Conservation (phyloP, 2,329 filamentous ascomycete genomes). For the Colletotrichum navitas region DNA sequence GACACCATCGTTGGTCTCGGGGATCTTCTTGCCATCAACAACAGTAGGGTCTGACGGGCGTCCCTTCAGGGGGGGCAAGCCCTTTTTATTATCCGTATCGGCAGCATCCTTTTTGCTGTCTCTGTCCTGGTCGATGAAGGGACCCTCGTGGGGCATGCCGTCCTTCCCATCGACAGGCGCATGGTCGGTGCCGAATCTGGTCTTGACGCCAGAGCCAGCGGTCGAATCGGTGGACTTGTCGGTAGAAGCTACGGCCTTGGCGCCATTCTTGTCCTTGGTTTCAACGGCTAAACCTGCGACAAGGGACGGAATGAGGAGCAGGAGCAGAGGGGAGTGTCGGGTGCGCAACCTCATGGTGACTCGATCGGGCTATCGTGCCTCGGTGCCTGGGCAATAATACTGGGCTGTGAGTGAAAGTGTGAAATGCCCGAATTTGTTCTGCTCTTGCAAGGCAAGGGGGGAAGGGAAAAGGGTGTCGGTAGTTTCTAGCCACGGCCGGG, state of each 20-base stretch:
- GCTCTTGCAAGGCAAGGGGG: constrained; percentile 33
- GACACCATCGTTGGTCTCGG: constrained; percentile 80
- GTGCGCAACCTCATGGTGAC: constrained; percentile 71
- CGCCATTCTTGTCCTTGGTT: constrained; percentile 43
- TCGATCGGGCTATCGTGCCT: constrained; percentile 25
- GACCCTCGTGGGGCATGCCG: constrained; percentile 92
- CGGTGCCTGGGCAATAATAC: constrained; percentile 9
- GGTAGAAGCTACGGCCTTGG: constrained; percentile 46
- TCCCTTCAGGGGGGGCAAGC: constrained; percentile 61
- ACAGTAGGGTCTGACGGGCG: constrained; percentile 65
- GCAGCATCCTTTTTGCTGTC: constrained; percentile 51
- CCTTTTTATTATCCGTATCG: constrained; percentile 52
- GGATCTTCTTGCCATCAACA: constrained; percentile 71
- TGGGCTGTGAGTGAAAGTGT: constrained; percentile 15
- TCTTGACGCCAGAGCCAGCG: constrained; percentile 48
- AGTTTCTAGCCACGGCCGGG: constrained; percentile 35
- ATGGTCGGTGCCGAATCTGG: constrained; percentile 71
- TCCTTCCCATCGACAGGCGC: constrained; percentile 93
- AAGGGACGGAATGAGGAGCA: constrained; percentile 71
- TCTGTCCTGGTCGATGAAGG: constrained; percentile 68
- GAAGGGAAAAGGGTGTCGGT: constrained; percentile 20
- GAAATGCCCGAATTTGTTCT: constrained; percentile 17
- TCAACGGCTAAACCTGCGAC: constrained; percentile 55
- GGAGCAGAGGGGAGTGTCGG: constrained; percentile 66
- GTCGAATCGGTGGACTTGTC: constrained; percentile 44